These are phyloP conservation scores for Monascus purpureus DNA, from an alignment of 495 filamentous ascomycete genomes.

Conservation along the genomic window DNA sequence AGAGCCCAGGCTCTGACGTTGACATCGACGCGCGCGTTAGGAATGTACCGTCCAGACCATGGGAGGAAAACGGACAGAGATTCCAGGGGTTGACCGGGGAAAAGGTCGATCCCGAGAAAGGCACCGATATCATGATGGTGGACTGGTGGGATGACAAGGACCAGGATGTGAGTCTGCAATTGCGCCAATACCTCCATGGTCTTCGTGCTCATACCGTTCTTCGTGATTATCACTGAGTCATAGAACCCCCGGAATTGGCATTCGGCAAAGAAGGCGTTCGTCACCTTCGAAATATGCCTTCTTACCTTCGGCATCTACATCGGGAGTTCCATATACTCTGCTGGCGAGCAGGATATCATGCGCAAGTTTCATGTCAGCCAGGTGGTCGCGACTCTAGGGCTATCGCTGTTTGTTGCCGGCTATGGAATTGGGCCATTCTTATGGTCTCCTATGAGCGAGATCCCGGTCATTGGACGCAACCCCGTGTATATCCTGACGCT, in stretches of 20 bases:
- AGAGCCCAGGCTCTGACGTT: slow-evolving; percentile 3
- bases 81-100: slow-evolving; percentile 9
- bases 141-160: slow-evolving; percentile 21
- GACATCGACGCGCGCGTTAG: background rate
- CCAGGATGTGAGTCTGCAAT: slow-evolving; percentile 10
- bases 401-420: slow-evolving; percentile 32
- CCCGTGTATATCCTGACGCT: slow-evolving; percentile 32
- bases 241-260: slow-evolving; percentile 31
- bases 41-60: slow-evolving; percentile 1
- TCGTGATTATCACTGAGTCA: too few species aligned
- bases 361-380: slow-evolving; percentile 24
- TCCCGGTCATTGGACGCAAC: slow-evolving; percentile 32
- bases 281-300: slow-evolving; percentile 28
- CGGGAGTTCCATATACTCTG: slow-evolving; percentile 31
- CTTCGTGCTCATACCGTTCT: too few species aligned
- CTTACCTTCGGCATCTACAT: slow-evolving; percentile 35
- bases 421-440: slow-evolving; percentile 31
- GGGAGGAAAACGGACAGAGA: background rate
- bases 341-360: slow-evolving; percentile 18
- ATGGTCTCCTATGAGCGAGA: slow-evolving; percentile 32
- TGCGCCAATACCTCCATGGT: background rate
- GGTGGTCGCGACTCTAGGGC: slow-evolving; percentile 28
- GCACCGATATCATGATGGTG: slow-evolving; percentile 17
- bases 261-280: slow-evolving; percentile 24
- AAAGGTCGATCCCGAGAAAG: slow-evolving; percentile 18